These are phyloP conservation scores for Mucor ambiguus DNA, from an alignment of 371 early-diverging fungal genomes.

Conservation along the genomic window DNA sequence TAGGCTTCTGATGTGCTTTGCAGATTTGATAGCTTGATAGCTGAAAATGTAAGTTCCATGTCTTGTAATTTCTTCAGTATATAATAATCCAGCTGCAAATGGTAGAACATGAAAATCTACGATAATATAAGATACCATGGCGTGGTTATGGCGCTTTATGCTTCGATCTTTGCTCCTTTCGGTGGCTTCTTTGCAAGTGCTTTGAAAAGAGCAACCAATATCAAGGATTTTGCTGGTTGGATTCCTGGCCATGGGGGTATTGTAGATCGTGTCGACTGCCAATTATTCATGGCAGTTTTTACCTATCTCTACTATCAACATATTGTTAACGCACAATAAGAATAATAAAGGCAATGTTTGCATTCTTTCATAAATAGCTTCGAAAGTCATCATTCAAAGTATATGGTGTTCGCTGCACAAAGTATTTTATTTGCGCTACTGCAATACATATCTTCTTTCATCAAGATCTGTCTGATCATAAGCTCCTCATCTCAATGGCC, in stretches of 20 bases:
- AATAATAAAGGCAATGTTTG: background rate
- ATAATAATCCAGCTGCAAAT: background rate
- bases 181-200: constrained; percentile 37
- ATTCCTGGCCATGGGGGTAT: constrained; percentile 42
- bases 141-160: constrained; percentile 19
- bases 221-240: constrained; percentile 36
- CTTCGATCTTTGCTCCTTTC: constrained; percentile 32
- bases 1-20: too few species aligned
- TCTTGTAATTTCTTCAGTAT: background rate
- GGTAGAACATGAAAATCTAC: background rate
- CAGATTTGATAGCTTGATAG: background rate
- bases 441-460: too few species aligned
- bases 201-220: constrained; percentile 26
- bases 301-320: constrained; percentile 25
- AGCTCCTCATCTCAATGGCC: too few species aligned
- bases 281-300: constrained; percentile 35
- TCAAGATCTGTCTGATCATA: too few species aligned
- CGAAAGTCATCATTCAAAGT: too few species aligned
- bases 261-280: constrained; percentile 38
- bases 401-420: too few species aligned
- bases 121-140: constrained; percentile 19
- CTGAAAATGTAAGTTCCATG: background rate
- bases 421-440: too few species aligned
- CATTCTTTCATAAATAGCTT: background rate
- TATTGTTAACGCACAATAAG: background rate